phyloP scores from a whole-genome alignment of 2,329 filamentous ascomycete genomes.

The Xylariaceae sp. region DNA sequence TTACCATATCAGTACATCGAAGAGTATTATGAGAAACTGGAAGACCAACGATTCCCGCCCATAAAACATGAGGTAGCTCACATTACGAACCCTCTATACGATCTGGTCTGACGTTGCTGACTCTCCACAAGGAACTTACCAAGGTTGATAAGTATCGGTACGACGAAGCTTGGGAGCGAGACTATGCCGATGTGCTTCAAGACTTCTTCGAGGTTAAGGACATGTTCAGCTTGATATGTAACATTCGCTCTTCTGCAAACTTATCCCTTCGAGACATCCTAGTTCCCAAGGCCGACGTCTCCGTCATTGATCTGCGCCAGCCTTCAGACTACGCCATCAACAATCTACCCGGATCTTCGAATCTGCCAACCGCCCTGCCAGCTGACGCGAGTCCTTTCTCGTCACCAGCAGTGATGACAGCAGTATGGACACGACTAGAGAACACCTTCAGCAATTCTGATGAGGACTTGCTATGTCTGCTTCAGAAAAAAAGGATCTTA shows the following conservation, averaged over 20 bases:
- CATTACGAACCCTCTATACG: too few relatives aligned
- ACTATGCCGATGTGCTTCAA: conserved; percentile 48
- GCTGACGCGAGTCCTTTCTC: conserved; percentile 53
- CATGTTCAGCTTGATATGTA: conserved; percentile 1
- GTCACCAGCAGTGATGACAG: conserved; percentile 50
- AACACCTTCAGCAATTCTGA: conserved; percentile 45
- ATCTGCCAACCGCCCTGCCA: conserved; percentile 50
- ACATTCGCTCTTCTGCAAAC: not conserved
- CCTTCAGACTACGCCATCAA: conserved; percentile 49
- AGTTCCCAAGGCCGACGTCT: conserved; percentile 32
- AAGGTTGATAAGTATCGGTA: conserved; percentile 61
- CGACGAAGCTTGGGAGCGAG: conserved; percentile 61
- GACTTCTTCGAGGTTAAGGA: conserved; percentile 42
- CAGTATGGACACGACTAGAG: conserved; percentile 57
- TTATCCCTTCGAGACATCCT: conserved; percentile 21
- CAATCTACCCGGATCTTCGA: conserved; percentile 48
- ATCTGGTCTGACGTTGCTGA: too few relatives aligned
- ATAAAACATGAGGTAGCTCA: conserved; percentile 59
- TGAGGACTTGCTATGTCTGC: conserved; percentile 28
- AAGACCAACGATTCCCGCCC: conserved; percentile 53
- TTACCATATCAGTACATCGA: conserved; percentile 68
- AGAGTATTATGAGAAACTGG: conserved; percentile 65
- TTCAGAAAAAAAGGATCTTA: conserved; percentile 48
- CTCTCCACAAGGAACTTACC: conserved; percentile 48
- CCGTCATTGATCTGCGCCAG: conserved; percentile 54